phyloP scores from a whole-genome alignment of 2,329 filamentous ascomycete genomes.

The Erysiphe pisi region DNA sequence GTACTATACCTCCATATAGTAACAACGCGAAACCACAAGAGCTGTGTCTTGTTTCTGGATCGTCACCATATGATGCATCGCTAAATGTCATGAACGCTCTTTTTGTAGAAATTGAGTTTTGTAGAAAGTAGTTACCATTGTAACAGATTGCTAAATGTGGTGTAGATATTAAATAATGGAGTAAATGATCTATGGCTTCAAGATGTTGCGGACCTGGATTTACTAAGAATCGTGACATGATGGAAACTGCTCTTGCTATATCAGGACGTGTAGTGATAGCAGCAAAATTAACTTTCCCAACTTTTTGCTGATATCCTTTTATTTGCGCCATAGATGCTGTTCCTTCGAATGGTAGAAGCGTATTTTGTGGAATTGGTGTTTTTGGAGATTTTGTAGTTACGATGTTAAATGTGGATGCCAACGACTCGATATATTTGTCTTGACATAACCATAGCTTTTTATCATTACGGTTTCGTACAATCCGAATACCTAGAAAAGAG shows the following conservation, averaged over 20 bases:
- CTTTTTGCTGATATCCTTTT: conserved; percentile 16
- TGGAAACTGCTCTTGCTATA: neutral
- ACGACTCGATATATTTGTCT: neutral
- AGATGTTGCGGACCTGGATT: neutral
- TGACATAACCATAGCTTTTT: neutral
- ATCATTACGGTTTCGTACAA: neutral
- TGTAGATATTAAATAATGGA: neutral
- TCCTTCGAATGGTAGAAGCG: neutral
- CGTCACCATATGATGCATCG: neutral
- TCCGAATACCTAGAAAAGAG: neutral
- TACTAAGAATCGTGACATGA: neutral
- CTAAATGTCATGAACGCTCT: neutral
- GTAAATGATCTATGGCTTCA: neutral
- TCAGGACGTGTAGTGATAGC: conserved; percentile 15
- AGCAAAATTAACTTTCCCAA: neutral
- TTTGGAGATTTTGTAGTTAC: neutral
- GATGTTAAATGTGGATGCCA: neutral
- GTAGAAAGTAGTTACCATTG: neutral
- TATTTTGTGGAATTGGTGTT: neutral
- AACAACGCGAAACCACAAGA: neutral
- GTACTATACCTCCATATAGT: neutral
- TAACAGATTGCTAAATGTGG: neutral
- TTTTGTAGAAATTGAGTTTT: neutral
- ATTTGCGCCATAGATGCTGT: neutral
- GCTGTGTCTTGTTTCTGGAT: neutral